Conservation (phyloP, 164 flowering plant species). For the Magnolia officinalis region DNA sequence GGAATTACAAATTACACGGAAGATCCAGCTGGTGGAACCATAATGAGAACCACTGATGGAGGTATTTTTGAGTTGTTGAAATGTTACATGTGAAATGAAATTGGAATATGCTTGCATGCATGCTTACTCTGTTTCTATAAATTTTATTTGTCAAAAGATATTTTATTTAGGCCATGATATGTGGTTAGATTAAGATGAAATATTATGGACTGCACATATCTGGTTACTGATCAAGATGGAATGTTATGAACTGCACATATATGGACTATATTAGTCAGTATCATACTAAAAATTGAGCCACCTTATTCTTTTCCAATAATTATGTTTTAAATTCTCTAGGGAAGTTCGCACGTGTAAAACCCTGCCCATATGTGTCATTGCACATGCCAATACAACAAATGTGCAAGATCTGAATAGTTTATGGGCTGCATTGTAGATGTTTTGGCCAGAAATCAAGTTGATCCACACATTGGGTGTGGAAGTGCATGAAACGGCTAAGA, state of each 20-base stretch:
- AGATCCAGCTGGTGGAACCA: slow-evolving; percentile 82
- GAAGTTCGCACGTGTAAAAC: no score
- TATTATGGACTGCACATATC: no score
- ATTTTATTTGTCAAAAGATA: background rate
- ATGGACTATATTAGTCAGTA: no score
- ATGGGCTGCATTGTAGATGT: background rate
- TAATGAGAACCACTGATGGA: slow-evolving; percentile 50
- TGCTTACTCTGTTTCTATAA: background rate
- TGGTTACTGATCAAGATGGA: no score
- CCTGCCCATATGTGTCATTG: background rate
- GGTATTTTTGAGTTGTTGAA: slow-evolving; percentile 36
- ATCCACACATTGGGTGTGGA: background rate
- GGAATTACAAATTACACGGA: slow-evolving; percentile 52
- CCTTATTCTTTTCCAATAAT: no score
- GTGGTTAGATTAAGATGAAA: no score
- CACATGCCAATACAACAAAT: background rate
- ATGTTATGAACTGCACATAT: no score
- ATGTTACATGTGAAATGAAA: background rate
- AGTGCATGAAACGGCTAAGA: background rate
- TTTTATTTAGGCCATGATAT: no score
- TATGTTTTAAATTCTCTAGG: no score
- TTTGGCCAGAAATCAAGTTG: background rate
- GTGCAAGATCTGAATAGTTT: background rate
- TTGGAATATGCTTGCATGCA: background rate
- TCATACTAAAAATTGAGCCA: no score